phyloP scores from a whole-genome alignment of 2,329 filamentous ascomycete species.

The Beauveria brongniartii region DNA sequence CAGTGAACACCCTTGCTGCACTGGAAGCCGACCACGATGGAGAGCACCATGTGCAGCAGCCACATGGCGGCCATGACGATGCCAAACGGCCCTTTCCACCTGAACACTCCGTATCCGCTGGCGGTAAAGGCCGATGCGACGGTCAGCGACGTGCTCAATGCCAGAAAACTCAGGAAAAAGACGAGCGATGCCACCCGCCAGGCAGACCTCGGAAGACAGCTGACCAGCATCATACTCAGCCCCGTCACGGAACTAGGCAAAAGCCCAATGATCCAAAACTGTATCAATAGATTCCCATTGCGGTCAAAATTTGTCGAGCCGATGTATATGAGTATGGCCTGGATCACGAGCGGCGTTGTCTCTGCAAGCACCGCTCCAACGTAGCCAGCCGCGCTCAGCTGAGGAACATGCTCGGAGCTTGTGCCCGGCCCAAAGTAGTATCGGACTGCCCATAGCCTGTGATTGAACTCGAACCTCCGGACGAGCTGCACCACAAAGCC shows the following conservation, averaged over 20 bases:
- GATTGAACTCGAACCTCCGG: not conserved
- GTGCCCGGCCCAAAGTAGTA: slow-evolving; percentile 5
- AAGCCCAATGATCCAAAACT: slow-evolving; percentile 4
- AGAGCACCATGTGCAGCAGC: slow-evolving; percentile 3
- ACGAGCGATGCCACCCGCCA: not conserved
- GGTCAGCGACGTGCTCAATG: not conserved
- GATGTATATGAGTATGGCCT: slow-evolving; percentile 5
- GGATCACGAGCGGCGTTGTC: not conserved
- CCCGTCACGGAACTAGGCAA: not conserved
- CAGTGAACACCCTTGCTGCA: slow-evolving; percentile 2
- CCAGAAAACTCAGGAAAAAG: not conserved
- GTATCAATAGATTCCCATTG: not conserved
- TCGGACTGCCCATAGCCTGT: not conserved
- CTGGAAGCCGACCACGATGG: not conserved
- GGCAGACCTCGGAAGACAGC: not conserved
- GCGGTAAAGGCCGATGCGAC: not conserved
- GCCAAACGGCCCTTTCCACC: not conserved
- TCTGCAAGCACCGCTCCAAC: not conserved
- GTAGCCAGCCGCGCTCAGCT: not conserved
- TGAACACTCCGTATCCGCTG: not conserved
- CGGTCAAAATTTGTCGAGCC: not conserved
- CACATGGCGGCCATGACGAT: slow-evolving; percentile 4
- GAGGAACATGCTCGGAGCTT: not conserved
- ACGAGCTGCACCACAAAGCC: slow-evolving; percentile 3
- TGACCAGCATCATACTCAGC: not conserved